Conservation (phyloP, 2,329 filamentous ascomycete genomes). For the Alternaria consortialis region DNA sequence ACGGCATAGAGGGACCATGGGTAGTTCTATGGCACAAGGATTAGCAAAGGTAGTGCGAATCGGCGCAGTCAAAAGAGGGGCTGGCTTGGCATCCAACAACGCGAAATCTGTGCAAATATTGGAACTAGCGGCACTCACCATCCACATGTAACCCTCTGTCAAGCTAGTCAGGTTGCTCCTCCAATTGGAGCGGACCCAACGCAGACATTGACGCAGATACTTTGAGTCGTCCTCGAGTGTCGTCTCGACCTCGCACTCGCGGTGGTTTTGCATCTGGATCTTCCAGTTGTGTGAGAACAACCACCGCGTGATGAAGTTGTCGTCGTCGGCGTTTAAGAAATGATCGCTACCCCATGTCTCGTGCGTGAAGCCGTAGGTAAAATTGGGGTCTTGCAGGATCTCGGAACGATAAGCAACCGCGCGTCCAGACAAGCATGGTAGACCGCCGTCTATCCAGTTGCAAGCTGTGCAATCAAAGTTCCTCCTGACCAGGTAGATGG, state of each 20-base stretch:
- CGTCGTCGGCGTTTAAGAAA: conserved; percentile 94
- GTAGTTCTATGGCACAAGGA: conserved; percentile 68
- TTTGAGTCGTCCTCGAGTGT: conserved; percentile 89
- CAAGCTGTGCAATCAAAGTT: conserved; percentile 98
- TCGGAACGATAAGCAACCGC: conserved; percentile 91
- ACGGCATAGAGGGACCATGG: conserved; percentile 94
- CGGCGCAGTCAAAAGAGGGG: conserved; percentile 36
- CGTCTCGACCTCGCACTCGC: conserved; percentile 83
- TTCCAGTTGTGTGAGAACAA: conserved; percentile 91
- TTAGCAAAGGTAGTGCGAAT: conserved; percentile 36
- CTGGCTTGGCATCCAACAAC: conserved; percentile 38
- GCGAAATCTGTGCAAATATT: conserved; percentile 35
- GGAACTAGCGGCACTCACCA: conserved; percentile 66
- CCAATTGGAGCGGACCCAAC: conserved; percentile 98
- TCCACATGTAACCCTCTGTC: conserved; percentile 83
- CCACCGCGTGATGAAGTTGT: conserved; percentile 98
- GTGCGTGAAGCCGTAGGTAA: conserved; percentile 88
- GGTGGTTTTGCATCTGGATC: conserved; percentile 94
- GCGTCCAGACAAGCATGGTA: conserved; percentile 95
- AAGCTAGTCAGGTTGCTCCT: conserved; percentile 94
- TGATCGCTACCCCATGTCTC: conserved; percentile 76
- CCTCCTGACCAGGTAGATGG: conserved; percentile 88
- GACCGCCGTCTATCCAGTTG: conserved; percentile 91
- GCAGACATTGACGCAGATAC: conserved; percentile 90
- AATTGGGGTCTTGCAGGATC: conserved; percentile 85